Conservation (phyloP, 2,329 filamentous ascomycete species). For the Neofusicoccum sp. region DNA sequence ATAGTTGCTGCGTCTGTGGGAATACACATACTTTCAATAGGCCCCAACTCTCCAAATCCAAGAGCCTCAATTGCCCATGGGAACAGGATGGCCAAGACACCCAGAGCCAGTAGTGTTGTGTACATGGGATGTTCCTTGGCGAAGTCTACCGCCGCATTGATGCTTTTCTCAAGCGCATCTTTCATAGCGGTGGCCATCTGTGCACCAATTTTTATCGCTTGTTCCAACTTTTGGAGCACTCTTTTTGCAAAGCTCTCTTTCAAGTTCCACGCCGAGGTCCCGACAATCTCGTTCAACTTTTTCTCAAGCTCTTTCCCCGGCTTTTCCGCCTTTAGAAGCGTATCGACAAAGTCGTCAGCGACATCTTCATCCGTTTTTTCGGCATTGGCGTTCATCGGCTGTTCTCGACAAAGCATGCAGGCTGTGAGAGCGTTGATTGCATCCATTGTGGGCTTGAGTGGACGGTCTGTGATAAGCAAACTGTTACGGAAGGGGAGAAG, state of each 20-base stretch:
- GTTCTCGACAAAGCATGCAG: too few relatives aligned
- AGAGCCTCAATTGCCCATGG: neutral
- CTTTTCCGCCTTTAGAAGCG: neutral
- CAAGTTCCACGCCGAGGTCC: neutral
- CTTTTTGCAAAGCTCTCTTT: neutral
- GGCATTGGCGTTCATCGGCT: too few relatives aligned
- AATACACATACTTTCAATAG: neutral
- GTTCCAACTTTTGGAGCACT: neutral
- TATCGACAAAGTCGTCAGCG: neutral
- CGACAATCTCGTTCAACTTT: neutral
- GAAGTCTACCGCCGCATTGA: neutral
- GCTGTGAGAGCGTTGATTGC: too few relatives aligned
- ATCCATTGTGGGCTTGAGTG: too few relatives aligned
- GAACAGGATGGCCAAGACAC: neutral
- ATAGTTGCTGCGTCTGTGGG: too few relatives aligned
- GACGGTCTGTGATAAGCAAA: too few relatives aligned
- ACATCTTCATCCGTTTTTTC: neutral
- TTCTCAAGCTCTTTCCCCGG: neutral
- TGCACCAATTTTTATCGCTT: neutral
- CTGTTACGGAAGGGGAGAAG: too few relatives aligned
- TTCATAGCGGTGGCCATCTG: neutral
- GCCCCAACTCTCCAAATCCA: neutral
- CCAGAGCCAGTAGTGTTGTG: neutral
- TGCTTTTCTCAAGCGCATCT: neutral
- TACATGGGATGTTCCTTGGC: neutral